These are phyloP conservation scores for Asterochloris sp. DNA, from an alignment of 139 green algal species.

Conservation along the genomic window DNA sequence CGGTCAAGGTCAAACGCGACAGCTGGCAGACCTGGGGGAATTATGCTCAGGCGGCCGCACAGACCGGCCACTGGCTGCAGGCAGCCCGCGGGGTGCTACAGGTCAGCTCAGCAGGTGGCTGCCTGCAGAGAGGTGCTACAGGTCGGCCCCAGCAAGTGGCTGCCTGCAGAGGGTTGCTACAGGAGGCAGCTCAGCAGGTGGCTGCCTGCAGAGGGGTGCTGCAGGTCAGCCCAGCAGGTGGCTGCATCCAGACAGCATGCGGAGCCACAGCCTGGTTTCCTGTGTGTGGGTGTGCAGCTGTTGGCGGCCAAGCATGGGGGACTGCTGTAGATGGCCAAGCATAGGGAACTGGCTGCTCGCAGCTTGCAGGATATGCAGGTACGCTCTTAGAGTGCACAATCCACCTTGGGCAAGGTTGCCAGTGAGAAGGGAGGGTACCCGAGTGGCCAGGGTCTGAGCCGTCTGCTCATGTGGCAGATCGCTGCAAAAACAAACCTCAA, in stretches of 20 bases:
- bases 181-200: not conserved
- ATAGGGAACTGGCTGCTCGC: no score
- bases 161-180: not conserved
- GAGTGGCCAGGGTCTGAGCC: no score
- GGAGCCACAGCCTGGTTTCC: not conserved
- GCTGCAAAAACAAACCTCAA: not conserved
- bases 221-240: not conserved
- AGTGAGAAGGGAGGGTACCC: no score
- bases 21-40: conserved; percentile 94
- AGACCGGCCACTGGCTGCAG: conserved; percentile 26
- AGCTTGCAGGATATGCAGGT: no score
- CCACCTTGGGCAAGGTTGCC: no score
- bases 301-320: not conserved
- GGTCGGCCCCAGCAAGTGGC: not conserved
- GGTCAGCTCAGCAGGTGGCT: conserved; percentile 12
- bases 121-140: not conserved
- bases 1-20: conserved; percentile 67
- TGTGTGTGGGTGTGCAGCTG: not conserved
- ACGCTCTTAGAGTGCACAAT: no score
- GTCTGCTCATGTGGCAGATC: not conserved
- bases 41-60: conserved; percentile 59
- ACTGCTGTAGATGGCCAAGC: not conserved
- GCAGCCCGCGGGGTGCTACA: conserved; percentile 44
- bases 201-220: not conserved
- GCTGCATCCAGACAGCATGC: not conserved